These are phyloP conservation scores for Prinsepia uniflora DNA, from an alignment of 306 rosid genomes.

Conservation along the genomic window DNA sequence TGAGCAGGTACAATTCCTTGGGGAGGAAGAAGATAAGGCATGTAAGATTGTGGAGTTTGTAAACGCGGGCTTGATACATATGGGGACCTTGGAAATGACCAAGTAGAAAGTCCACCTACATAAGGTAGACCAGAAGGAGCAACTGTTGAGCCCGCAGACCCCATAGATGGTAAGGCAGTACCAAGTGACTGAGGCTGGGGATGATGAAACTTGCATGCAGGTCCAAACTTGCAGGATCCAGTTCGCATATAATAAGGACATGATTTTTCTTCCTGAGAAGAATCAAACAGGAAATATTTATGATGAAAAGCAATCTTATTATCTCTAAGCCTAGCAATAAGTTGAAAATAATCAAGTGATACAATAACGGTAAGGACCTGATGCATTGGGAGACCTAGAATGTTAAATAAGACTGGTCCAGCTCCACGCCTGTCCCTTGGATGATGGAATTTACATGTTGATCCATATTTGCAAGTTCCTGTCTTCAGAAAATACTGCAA, in stretches of 20 bases:
- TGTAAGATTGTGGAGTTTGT: constrained; percentile 58
- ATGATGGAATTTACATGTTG: constrained; percentile 94
- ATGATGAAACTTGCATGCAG: constrained; percentile 92
- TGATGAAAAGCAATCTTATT: neutral
- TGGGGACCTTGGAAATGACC: constrained; percentile 71
- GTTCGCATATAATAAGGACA: constrained; percentile 90
- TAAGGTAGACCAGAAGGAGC: constrained; percentile 63
- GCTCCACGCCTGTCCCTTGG: constrained; percentile 96
- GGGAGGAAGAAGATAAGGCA: constrained; percentile 65
- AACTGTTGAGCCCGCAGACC: constrained; percentile 42
- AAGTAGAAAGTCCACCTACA: constrained; percentile 57
- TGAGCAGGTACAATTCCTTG: constrained; percentile 63
- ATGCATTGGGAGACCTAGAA: constrained; percentile 88
- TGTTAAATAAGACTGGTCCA: constrained; percentile 71
- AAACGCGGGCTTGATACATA: constrained; percentile 47
- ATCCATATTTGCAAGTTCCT: constrained; percentile 94
- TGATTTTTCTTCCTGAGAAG: constrained; percentile 74
- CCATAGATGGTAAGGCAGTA: constrained; percentile 44
- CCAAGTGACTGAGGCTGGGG: constrained; percentile 65
- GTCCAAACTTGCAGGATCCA: constrained; percentile 84
- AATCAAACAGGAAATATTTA: constrained; percentile 3
- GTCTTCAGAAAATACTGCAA: constrained; percentile 96
- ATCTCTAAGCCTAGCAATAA: neutral
- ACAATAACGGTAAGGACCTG: constrained; percentile 44
- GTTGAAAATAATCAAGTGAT: neutral